Evolutionary conservation across 306 rosid genomes (phyloP).

Genomic region (Trifolium repens): DNA sequence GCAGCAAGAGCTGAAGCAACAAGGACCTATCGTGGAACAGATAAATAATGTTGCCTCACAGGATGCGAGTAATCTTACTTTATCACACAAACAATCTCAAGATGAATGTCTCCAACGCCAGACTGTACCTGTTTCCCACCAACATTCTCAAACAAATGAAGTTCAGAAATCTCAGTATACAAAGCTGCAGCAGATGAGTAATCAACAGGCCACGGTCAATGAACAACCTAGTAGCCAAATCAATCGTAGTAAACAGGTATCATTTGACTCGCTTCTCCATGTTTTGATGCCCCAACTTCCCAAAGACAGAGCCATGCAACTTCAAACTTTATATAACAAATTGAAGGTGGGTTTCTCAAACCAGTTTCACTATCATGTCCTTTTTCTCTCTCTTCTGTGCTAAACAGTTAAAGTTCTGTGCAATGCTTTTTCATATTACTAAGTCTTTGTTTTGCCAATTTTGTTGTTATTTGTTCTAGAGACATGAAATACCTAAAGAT

Average conservation of each 20-base stretch:
- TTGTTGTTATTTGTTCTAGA: slow-evolving; percentile 55
- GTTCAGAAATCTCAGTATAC: slow-evolving; percentile 66
- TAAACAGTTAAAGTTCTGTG: background rate
- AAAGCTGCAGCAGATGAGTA: slow-evolving; percentile 91
- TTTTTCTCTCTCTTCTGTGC: background rate
- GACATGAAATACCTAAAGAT: slow-evolving; percentile 80
- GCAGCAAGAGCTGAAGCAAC: slow-evolving; percentile 61
- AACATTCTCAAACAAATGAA: slow-evolving; percentile 58
- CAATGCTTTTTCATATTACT: slow-evolving; percentile 37
- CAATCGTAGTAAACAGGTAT: slow-evolving; percentile 68
- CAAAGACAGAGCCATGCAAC: slow-evolving; percentile 84
- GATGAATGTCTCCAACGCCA: slow-evolving; percentile 58
- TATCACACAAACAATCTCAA: slow-evolving; percentile 62
- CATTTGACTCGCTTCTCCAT: slow-evolving; percentile 76
- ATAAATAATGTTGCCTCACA: slow-evolving; percentile 53
- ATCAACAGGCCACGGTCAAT: slow-evolving; percentile 74
- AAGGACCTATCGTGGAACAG: slow-evolving; percentile 54
- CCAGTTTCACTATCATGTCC: slow-evolving; percentile 32
- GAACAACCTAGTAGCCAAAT: slow-evolving; percentile 67
- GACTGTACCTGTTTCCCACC: slow-evolving; percentile 54
- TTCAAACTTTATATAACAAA: slow-evolving; percentile 67
- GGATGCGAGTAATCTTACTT: slow-evolving; percentile 47
- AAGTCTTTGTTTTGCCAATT: slow-evolving; percentile 35
- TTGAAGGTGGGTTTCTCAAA: slow-evolving; percentile 61
- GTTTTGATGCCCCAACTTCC: slow-evolving; percentile 79